Conservation (phyloP, 306 rosid species). For the Carpinus viminea region DNA sequence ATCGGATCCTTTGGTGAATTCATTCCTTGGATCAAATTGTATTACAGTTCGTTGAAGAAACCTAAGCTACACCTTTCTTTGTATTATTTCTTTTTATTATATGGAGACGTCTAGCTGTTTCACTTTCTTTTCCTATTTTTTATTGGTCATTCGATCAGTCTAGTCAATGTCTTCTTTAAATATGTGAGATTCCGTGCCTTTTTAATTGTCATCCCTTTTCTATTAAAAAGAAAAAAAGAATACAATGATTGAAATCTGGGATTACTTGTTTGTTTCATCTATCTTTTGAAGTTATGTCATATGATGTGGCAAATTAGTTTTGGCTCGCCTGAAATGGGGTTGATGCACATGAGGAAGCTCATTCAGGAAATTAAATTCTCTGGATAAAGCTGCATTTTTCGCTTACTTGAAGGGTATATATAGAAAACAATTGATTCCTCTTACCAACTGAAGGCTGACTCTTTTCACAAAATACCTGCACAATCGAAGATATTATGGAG, state of each 20-base stretch:
- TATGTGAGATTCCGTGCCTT: constrained; percentile 33
- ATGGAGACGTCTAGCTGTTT: constrained; percentile 23
- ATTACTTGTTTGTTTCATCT: constrained; percentile 35
- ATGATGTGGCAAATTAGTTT: constrained; percentile 35
- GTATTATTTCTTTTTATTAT: constrained; percentile 29
- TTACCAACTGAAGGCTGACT: constrained; percentile 19
- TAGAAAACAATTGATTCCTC: constrained; percentile 29
- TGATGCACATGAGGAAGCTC: constrained; percentile 54
- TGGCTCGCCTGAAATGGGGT: constrained; percentile 41
- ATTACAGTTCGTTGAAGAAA: constrained; percentile 34
- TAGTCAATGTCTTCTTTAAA: constrained; percentile 24
- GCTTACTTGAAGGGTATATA: constrained; percentile 34
- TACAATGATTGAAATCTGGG: constrained; percentile 44
- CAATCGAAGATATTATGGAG: constrained; percentile 5
- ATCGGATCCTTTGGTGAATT: constrained; percentile 33
- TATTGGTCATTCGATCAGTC: constrained; percentile 19
- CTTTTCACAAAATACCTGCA: background rate
- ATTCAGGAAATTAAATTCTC: constrained; percentile 38
- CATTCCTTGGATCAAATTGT: constrained; percentile 28
- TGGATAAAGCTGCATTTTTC: constrained; percentile 31
- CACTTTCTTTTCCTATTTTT: constrained; percentile 11
- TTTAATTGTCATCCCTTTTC: constrained; percentile 42
- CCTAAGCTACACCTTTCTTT: constrained; percentile 34
- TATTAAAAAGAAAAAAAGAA: constrained; percentile 3
- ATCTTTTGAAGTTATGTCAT: constrained; percentile 37